Percentiles rank a stretch among this genome's conserved stretches.
Evolutionary conservation across 371 early-diverging fungal genomes (phyloP).

Genomic region (Mortierella sp.): DNA sequence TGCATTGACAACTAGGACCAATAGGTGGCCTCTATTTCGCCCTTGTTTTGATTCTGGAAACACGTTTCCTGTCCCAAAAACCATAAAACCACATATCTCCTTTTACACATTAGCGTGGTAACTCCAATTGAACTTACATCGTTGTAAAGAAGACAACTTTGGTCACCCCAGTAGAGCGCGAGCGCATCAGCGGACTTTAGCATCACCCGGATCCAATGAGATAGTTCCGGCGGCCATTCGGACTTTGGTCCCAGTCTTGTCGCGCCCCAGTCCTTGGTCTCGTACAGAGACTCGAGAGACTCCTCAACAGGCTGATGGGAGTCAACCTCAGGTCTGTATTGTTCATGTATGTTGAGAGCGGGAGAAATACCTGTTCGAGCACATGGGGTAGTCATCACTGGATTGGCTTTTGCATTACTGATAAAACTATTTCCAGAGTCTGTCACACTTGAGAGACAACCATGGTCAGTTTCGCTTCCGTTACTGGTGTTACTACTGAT

Average conservation of each 20-base stretch:
- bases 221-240: slow-evolving; percentile 37
- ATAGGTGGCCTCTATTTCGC: too few species aligned
- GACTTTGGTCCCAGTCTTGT: slow-evolving; percentile 40
- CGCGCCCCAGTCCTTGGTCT: slow-evolving; percentile 39
- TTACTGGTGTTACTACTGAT: too few species aligned
- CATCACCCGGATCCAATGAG: slow-evolving; percentile 13
- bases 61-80: too few species aligned
- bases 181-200: slow-evolving; percentile 27
- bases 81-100: too few species aligned
- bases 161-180: slow-evolving; percentile 49
- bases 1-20: too few species aligned
- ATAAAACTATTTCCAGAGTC: not conserved
- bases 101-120: not conserved
- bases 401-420: not conserved
- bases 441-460: too few species aligned
- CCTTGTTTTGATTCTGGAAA: too few species aligned
- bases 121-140: slow-evolving; percentile 29
- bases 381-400: slow-evolving; percentile 5
- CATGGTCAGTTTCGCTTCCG: not conserved
- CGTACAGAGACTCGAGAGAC: slow-evolving; percentile 21
- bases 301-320: not conserved
- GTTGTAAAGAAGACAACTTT: slow-evolving; percentile 39
- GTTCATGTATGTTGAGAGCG: slow-evolving; percentile 10
- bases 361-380: slow-evolving; percentile 34
- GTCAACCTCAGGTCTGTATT: not conserved